phyloP scores from a whole-genome alignment of 768 basidiomycete species.

The Kwoniella heveanensis region DNA sequence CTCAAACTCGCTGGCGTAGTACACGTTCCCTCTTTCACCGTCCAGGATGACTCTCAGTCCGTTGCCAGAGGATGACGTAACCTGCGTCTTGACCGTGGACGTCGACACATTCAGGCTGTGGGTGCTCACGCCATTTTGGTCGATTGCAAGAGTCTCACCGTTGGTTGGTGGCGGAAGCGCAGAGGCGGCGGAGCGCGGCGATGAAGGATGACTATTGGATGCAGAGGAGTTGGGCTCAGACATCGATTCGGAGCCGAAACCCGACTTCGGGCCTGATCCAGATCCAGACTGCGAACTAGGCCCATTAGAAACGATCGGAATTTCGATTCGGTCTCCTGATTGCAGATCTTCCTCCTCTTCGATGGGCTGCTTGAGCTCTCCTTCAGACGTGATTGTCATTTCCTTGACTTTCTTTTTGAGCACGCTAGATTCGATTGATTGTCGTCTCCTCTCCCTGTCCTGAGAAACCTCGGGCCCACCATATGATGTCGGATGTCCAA shows the following conservation, averaged over 20 bases:
- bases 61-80: neutral
- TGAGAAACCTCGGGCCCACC: neutral
- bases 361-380: neutral
- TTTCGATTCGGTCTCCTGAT: neutral
- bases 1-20: constrained; percentile 4
- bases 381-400: neutral
- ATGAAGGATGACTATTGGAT: neutral
- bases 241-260: neutral
- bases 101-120: neutral
- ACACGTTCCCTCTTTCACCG: constrained; percentile 17
- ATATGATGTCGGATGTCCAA: constrained; percentile 5
- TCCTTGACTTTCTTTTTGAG: constrained; percentile 22
- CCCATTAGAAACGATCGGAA: neutral
- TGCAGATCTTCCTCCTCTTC: neutral
- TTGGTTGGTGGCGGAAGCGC: neutral
- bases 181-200: neutral
- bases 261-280: neutral
- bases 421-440: constrained; percentile 15
- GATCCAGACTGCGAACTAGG: neutral
- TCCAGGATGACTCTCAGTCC: constrained; percentile 11
- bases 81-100: neutral
- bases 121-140: neutral
- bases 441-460: constrained; percentile 16
- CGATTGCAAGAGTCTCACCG: neutral
- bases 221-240: neutral